These are phyloP conservation scores for Lepidium sativum DNA, from an alignment of 345 rosid species.

Conservation along the genomic window DNA sequence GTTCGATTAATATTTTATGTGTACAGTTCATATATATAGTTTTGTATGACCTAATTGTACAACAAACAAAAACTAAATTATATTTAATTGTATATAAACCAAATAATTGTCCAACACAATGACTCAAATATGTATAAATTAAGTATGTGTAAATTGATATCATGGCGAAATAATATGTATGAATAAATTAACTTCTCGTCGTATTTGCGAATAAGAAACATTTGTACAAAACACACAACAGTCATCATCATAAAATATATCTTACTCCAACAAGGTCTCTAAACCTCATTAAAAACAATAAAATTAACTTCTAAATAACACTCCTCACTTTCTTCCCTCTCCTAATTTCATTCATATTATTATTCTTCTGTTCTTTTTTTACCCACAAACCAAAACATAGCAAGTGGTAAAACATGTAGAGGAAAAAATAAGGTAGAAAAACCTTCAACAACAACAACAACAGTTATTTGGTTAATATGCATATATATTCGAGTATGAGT, in stretches of 20 bases:
- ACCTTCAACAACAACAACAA: slow-evolving; percentile 20
- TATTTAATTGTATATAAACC: too few relatives aligned
- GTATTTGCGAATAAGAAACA: not conserved
- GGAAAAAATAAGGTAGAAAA: slow-evolving; percentile 23
- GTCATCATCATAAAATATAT: slow-evolving; percentile 9
- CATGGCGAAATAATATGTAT: not conserved
- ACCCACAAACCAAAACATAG: slow-evolving; percentile 16
- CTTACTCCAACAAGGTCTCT: slow-evolving; percentile 14
- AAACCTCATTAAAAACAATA: slow-evolving; percentile 21
- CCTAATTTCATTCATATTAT: slow-evolving; percentile 7
- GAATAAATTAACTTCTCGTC: not conserved
- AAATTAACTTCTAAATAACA: slow-evolving; percentile 4
- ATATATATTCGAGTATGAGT: slow-evolving; percentile 17
- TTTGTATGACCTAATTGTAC: too few relatives aligned
- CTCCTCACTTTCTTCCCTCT: slow-evolving; percentile 8
- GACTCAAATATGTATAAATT: too few relatives aligned
- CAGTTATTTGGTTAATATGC: slow-evolving; percentile 23
- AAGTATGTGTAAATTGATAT: too few relatives aligned
- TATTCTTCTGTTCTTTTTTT: not conserved
- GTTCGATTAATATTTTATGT: too few relatives aligned
- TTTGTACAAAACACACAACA: slow-evolving; percentile 16
- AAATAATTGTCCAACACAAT: too few relatives aligned
- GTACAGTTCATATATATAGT: too few relatives aligned
- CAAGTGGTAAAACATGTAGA: slow-evolving; percentile 23
- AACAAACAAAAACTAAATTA: too few relatives aligned